Conservation (phyloP, 345 rosid species). For the Sapria himalayana region DNA sequence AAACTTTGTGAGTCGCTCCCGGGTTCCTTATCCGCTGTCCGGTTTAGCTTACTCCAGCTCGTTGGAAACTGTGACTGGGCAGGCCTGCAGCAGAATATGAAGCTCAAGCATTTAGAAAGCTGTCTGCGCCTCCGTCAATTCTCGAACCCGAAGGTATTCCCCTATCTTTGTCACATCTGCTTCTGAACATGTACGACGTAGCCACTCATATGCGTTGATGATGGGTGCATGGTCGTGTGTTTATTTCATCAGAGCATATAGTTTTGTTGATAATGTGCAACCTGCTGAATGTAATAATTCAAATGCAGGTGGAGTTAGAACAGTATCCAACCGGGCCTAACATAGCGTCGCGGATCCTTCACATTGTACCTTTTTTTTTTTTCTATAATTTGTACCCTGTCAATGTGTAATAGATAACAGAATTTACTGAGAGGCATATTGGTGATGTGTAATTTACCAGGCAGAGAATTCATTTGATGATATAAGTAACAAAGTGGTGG, state of each 20-base stretch:
- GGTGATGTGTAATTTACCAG: slow-evolving; percentile 13
- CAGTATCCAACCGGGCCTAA: slow-evolving; percentile 95
- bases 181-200: not conserved
- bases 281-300: not conserved
- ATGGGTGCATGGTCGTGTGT: no score
- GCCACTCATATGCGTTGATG: no score
- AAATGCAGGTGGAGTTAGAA: slow-evolving; percentile 61
- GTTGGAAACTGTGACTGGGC: no score
- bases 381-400: not conserved
- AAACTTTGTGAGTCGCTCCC: no score
- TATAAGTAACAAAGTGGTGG: slow-evolving; percentile 48
- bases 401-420: not conserved
- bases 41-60: no score
- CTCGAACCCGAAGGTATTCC: slow-evolving; percentile 48
- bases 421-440: not conserved
- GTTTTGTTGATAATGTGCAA: not conserved
- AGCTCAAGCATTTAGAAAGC: slow-evolving; percentile 81
- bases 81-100: slow-evolving; percentile 26
- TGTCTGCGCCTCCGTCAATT: slow-evolving; percentile 55
- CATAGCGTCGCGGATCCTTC: slow-evolving; percentile 91
- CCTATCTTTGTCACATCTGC: not conserved
- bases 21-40: no score
- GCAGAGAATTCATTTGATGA: slow-evolving; percentile 86
- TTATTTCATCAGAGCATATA: not conserved
- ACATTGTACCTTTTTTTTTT: slow-evolving; percentile 22